A percentile compares a stretch with the other conserved stretches of the same genome.
phyloP scores from a whole-genome alignment of 768 basidiomycete genomes.

The Trametes maxima region DNA sequence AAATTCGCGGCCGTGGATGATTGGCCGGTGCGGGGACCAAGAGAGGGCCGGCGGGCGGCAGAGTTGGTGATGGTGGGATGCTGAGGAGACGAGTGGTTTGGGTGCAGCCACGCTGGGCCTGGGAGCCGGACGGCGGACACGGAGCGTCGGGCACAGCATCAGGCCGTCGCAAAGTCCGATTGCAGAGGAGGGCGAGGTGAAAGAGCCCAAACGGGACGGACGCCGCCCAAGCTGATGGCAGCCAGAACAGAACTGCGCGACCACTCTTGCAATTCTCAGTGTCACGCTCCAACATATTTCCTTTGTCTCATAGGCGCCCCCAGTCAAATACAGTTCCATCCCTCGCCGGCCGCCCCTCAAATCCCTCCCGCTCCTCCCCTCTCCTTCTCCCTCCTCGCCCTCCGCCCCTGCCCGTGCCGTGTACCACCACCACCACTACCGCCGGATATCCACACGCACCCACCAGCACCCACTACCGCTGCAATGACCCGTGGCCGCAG shows the following conservation, averaged over 20 bases:
- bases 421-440: not conserved
- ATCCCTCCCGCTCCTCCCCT: constrained; percentile 1
- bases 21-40: constrained; percentile 1
- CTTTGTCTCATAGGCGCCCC: constrained; percentile 18
- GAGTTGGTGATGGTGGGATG: constrained; percentile 10
- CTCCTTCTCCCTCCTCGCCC: constrained; percentile 2
- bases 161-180: constrained; percentile 10
- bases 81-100: constrained; percentile 5
- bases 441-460: not conserved
- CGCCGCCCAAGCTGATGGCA: constrained; percentile 25
- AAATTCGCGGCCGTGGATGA: constrained; percentile 15
- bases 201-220: not conserved
- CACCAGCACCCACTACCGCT: not conserved
- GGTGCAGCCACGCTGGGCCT: too few species aligned
- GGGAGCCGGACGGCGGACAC: too few species aligned
- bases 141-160: constrained; percentile 14
- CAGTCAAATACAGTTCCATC: constrained; percentile 23
- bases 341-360: constrained; percentile 18
- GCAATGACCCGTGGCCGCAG: constrained; percentile 67
- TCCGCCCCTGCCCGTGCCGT: not conserved
- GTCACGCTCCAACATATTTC: constrained; percentile 16
- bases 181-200: not conserved
- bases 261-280: not conserved
- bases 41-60: not conserved
- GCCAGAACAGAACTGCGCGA: constrained; percentile 1